Percentiles rank a stretch among this genome's conserved stretches.
Conservation (phyloP, 148 eudicot genomes). For the Cornus controversa region DNA sequence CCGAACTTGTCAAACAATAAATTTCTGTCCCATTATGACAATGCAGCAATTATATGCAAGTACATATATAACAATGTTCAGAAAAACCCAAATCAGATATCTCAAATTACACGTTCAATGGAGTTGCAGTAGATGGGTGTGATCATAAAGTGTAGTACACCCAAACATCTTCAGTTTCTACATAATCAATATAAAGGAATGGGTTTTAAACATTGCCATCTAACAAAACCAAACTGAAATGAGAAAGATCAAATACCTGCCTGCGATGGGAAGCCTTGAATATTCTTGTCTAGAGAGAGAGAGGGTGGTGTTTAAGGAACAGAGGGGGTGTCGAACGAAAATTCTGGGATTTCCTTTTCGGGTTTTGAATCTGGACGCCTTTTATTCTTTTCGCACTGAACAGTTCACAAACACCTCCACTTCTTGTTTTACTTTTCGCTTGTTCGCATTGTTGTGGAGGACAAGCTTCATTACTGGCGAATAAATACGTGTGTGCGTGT, state of each 20-base stretch:
- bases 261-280: neutral
- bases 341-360: neutral
- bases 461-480: no score
- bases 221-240: neutral
- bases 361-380: conserved; percentile 9
- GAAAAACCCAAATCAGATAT: neutral
- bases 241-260: conserved; percentile 1
- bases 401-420: neutral
- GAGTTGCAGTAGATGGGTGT: no score
- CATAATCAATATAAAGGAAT: neutral
- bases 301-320: neutral
- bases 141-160: neutral
- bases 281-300: neutral
- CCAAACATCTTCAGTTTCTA: no score
- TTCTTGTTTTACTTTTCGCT: neutral
- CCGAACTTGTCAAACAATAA: neutral
- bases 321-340: neutral
- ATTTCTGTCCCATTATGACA: neutral
- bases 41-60: neutral
- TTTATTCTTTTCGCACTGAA: neutral
- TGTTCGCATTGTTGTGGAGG: neutral
- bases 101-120: neutral
- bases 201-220: neutral
- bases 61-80: neutral
- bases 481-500: no score